Evolutionary conservation across 495 filamentous ascomycete species (phyloP), one percentile per base, ranked within the genome.

Genomic region (Beverwykella pulmonaria): DNA sequence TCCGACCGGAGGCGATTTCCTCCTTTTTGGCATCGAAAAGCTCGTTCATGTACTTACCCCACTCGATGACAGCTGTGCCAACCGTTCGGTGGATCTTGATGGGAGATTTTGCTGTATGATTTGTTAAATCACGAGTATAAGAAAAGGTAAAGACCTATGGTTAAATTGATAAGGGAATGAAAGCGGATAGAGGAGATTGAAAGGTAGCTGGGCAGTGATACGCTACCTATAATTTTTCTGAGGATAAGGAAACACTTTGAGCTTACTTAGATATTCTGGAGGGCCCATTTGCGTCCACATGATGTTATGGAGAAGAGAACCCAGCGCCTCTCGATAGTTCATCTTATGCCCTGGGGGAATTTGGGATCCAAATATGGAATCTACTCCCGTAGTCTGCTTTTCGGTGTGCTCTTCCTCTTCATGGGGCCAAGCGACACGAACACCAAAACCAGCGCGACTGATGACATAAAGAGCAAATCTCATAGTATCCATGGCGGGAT

Each of bases 391-490:
- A 67, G 69, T 56, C 17, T 44, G 39, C 17, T 44, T n/a, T 75
- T 80, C 30, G 74, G 71, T 15, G 76, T 75, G 25, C 17, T n/a
- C 56, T 12, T 59, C n/a, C 41, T 59, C 66, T 68, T 84, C 76
- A 19, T 78, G 79, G 7, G 83, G 82, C 85, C 86, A 89, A 19
- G 81, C 61, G 34, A 88, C 76, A 19, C 77, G 75, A 26, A 87
- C 79, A 15, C 86, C 86, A 69, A 91, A 90, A 0, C 86, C 88
- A 52, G 86, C 86, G 60, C 83, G 81, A 54, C 86, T 86, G 71
- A 90, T 89, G 60, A 90, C 84, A 67, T 90, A 84, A 26, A 91
- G 78, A 46, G 83, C 83, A 66, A 88, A 76, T 46, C 81, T 80
- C 82, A 88, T 87, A 15, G 83, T 82, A 71, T 90, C 87, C 29